Evolutionary conservation across 345 rosid species (phyloP).

Genomic region (Eucalyptus victrix): DNA sequence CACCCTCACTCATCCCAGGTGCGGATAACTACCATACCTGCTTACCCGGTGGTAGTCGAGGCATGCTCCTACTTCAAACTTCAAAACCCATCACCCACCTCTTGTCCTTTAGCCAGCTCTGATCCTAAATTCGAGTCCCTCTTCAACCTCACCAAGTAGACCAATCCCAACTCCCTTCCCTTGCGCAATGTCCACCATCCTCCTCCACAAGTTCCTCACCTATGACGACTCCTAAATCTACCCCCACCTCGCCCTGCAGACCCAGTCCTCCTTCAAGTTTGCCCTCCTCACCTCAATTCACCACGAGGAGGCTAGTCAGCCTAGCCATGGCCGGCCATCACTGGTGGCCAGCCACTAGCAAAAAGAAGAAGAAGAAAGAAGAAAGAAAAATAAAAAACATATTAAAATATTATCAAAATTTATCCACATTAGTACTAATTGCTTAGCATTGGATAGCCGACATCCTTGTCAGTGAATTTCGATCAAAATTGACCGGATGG

Average conservation of each 20-base stretch:
- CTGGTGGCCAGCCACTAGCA: no score
- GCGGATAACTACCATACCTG: no score
- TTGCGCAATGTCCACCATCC: slow-evolving; percentile 90
- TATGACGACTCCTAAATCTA: slow-evolving; percentile 80
- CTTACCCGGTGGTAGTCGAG: no score
- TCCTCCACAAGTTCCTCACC: slow-evolving; percentile 82
- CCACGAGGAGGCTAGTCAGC: slow-evolving; percentile 30
- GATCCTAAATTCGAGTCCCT: slow-evolving; percentile 64
- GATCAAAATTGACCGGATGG: accelerated
- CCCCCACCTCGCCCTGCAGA: slow-evolving; percentile 53
- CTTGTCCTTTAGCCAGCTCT: slow-evolving; percentile 89
- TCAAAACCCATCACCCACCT: slow-evolving; percentile 75
- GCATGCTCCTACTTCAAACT: slow-evolving; percentile 56
- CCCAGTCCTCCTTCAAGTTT: slow-evolving; percentile 72
- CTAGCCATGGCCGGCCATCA: no score
- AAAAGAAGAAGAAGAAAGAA: no score
- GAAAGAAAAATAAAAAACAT: no score
- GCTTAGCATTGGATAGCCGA: accelerated
- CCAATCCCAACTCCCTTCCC: slow-evolving; percentile 73
- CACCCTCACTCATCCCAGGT: no score
- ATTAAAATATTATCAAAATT: no score
- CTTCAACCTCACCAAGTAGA: slow-evolving; percentile 80
- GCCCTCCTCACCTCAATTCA: slow-evolving; percentile 64
- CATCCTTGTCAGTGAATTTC: accelerated
- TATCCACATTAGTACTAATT: accelerated